These are phyloP conservation scores for Takashimella tepidaria DNA, from an alignment of 1,284 basidiomycete species.

Conservation along the genomic window DNA sequence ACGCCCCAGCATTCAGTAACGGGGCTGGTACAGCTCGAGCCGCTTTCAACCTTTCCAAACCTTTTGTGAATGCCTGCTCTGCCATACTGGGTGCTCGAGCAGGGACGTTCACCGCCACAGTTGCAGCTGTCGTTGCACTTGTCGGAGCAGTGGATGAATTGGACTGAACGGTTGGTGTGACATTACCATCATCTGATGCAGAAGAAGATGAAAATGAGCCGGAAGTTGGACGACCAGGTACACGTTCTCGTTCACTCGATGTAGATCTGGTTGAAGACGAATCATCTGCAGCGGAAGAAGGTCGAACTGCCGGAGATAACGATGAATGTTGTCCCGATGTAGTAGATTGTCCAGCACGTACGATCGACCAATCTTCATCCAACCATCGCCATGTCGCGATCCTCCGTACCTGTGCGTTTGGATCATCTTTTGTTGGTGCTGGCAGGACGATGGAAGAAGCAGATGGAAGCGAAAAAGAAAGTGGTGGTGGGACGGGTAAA, in stretches of 20 bases:
- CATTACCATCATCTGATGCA: neutral
- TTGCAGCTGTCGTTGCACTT: conserved; percentile 10
- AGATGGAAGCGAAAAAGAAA: conserved; percentile 43
- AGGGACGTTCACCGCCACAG: neutral
- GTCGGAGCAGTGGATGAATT: too few species aligned
- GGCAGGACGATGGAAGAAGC: conserved; percentile 51
- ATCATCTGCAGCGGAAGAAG: neutral
- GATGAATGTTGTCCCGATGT: neutral
- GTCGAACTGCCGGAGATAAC: neutral
- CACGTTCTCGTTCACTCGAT: neutral
- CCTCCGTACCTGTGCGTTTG: conserved; percentile 54
- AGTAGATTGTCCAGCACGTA: conserved; percentile 38
- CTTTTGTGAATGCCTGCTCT: conserved; percentile 48
- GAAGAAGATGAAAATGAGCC: conserved; percentile 13
- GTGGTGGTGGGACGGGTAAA: conserved; percentile 52
- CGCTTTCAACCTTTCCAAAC: conserved; percentile 46
- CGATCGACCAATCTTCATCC: conserved; percentile 77
- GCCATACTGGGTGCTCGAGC: conserved; percentile 38
- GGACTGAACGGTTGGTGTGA: neutral
- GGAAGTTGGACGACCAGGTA: conserved; percentile 13
- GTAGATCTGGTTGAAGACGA: neutral
- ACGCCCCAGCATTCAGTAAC: neutral
- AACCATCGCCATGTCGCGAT: conserved; percentile 79
- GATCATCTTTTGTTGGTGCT: conserved; percentile 35
- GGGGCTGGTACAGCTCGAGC: conserved; percentile 18